Evolutionary conservation across 306 rosid species (phyloP).

Genomic region (Hippophae rhamnoides): DNA sequence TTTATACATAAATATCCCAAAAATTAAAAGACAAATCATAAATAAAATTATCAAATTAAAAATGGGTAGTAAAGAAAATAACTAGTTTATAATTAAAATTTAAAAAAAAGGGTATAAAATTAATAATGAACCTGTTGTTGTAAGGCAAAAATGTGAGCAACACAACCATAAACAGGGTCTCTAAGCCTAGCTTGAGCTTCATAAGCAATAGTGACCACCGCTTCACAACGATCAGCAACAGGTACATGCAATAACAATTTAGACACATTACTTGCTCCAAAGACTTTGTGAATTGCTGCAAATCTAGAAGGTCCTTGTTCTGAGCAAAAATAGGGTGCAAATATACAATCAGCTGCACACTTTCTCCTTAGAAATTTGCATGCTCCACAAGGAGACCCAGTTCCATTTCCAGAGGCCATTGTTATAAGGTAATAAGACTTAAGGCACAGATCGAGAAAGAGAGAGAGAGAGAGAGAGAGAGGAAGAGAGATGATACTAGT

Average conservation of each 20-base stretch:
- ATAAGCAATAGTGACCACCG: conserved; percentile 85
- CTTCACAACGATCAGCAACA: conserved; percentile 77
- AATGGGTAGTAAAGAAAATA: not conserved
- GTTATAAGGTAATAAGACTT: too few relatives aligned
- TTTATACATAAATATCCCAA: not conserved
- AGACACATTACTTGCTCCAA: conserved; percentile 93
- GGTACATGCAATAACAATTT: conserved; percentile 72
- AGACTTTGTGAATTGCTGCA: conserved; percentile 95
- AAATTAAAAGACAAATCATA: too few relatives aligned
- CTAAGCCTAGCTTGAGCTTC: conserved; percentile 91
- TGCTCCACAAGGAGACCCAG: conserved; percentile 94
- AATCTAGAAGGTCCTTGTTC: conserved; percentile 85
- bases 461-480: not conserved
- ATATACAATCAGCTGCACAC: conserved; percentile 76
- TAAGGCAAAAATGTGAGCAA: conserved; percentile 83
- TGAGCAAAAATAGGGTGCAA: conserved; percentile 86
- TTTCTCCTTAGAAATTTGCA: conserved; percentile 90
- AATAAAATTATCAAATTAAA: not conserved
- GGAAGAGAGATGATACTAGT: not conserved
- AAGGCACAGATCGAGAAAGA: not conserved
- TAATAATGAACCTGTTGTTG: conserved; percentile 68
- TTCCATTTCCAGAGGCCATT: conserved; percentile 15
- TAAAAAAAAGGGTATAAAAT: not conserved
- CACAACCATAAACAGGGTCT: conserved; percentile 97
- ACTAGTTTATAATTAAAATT: not conserved